phyloP scores from a whole-genome alignment of 176 grass and related monocot species.

The Musa itinerans region DNA sequence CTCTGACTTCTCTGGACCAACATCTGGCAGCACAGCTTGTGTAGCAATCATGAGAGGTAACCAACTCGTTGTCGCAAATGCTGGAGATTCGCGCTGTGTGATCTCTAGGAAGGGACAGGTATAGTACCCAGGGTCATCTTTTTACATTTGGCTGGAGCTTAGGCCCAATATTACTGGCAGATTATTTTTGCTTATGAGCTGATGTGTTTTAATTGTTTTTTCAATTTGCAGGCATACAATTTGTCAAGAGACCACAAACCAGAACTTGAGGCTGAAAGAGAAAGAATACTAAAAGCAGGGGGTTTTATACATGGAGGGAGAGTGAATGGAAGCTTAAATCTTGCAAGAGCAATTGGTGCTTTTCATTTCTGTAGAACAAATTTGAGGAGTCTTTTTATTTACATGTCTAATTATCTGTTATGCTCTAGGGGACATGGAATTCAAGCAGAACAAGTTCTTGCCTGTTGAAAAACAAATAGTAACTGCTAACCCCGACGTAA shows the following conservation, averaged over 20 bases:
- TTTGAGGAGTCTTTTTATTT: not conserved
- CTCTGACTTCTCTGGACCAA: constrained; percentile 75
- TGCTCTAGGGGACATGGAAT: constrained; percentile 81
- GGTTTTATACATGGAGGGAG: constrained; percentile 77
- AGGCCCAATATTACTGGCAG: not conserved
- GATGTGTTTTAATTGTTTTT: not conserved
- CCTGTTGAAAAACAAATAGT: constrained; percentile 86
- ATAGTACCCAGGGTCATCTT: constrained; percentile 16
- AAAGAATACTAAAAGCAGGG: constrained; percentile 71
- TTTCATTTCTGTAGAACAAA: not conserved
- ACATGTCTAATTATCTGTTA: constrained; percentile 8
- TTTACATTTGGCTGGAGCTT: not conserved
- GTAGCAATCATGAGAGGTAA: constrained; percentile 76
- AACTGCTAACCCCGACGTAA: constrained; percentile 84
- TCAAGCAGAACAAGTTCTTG: constrained; percentile 89
- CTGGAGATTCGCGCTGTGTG: constrained; percentile 98
- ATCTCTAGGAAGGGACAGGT: constrained; percentile 89
- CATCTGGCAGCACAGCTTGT: constrained; percentile 83
- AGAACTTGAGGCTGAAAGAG: constrained; percentile 64
- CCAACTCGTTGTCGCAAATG: constrained; percentile 81
- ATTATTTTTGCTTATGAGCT: not conserved
- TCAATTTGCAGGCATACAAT: constrained; percentile 47
- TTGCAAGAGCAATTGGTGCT: constrained; percentile 57
- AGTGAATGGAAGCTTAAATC: constrained; percentile 88
- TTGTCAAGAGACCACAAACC: constrained; percentile 95